A percentile compares a stretch with the other conserved stretches of the same genome.
Conservation (phyloP, 176 grass and related monocot genomes). For the Otatea glauca region DNA sequence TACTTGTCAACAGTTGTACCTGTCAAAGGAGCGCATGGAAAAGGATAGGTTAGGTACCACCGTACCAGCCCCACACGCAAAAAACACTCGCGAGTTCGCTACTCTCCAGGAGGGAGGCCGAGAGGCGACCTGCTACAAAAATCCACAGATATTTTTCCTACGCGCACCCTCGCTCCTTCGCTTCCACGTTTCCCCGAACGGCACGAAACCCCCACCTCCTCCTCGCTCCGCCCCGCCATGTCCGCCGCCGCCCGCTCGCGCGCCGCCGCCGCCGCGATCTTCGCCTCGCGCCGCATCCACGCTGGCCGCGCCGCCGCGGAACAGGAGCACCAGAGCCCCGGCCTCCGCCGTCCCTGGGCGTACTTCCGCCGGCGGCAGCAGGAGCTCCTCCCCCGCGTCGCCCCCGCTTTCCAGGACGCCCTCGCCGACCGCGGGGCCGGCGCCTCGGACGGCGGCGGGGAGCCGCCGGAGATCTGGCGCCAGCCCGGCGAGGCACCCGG, state of each 20-base stretch:
- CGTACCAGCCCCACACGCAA: too few species aligned
- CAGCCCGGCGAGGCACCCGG: constrained; percentile 52
- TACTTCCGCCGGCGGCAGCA: constrained; percentile 44
- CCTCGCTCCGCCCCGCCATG: constrained; percentile 33
- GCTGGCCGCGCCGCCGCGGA: constrained; percentile 40
- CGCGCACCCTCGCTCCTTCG: neutral
- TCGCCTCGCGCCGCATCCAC: constrained; percentile 51
- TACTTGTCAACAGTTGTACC: too few species aligned
- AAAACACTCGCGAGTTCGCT: neutral
- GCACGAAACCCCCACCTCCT: neutral
- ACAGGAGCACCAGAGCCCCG: constrained; percentile 21
- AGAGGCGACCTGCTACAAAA: neutral
- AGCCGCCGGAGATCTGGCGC: constrained; percentile 70
- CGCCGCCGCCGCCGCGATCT: constrained; percentile 30
- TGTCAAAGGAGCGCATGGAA: too few species aligned
- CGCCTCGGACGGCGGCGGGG: constrained; percentile 38
- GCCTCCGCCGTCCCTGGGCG: constrained; percentile 44
- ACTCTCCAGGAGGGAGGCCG: neutral
- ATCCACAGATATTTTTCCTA: neutral
- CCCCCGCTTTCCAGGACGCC: constrained; percentile 9
- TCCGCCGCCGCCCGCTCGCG: constrained; percentile 54
- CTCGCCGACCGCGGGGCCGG: neutral
- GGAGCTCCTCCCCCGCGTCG: constrained; percentile 24
- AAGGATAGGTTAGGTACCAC: too few species aligned
- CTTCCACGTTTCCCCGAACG: neutral